These are phyloP conservation scores for Terfezia boudieri DNA, from an alignment of 495 filamentous ascomycete genomes.

Conservation along the genomic window DNA sequence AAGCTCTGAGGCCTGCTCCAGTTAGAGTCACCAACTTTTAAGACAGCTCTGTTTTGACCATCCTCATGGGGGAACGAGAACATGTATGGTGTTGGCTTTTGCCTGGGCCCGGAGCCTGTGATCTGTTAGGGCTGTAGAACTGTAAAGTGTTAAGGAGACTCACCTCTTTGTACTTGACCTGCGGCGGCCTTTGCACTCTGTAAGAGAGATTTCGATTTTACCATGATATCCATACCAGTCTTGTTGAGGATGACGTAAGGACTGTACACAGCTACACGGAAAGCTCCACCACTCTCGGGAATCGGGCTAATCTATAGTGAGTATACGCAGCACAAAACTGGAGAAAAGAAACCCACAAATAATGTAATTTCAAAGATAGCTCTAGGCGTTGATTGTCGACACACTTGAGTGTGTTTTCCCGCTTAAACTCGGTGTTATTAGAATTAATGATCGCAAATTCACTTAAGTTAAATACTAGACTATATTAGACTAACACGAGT, in stretches of 20 bases:
- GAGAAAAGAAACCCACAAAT: constrained; percentile 26
- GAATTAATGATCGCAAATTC: constrained; percentile 95
- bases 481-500: neutral
- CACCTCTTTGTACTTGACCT: constrained; percentile 31
- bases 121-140: no score
- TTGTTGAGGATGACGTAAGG: constrained; percentile 90
- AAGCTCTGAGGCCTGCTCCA: constrained; percentile 98
- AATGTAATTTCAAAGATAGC: constrained; percentile 67
- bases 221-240: constrained; percentile 70
- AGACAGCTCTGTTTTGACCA: constrained; percentile 61
- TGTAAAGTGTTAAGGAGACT: neutral
- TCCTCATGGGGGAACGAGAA: constrained; percentile 80
- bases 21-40: constrained; percentile 67
- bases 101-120: constrained; percentile 13
- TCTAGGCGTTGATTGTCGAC: constrained; percentile 63
- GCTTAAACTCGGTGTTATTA: constrained; percentile 60
- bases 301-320: constrained; percentile 29
- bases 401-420: constrained; percentile 55
- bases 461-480: constrained; percentile 54
- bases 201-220: constrained; percentile 72
- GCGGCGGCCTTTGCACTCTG: constrained; percentile 61
- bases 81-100: constrained; percentile 76
- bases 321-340: neutral
- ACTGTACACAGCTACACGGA: constrained; percentile 81
- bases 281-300: constrained; percentile 81